Conservation (phyloP, 495 filamentous ascomycete genomes). For the Entonaema liquescens region DNA sequence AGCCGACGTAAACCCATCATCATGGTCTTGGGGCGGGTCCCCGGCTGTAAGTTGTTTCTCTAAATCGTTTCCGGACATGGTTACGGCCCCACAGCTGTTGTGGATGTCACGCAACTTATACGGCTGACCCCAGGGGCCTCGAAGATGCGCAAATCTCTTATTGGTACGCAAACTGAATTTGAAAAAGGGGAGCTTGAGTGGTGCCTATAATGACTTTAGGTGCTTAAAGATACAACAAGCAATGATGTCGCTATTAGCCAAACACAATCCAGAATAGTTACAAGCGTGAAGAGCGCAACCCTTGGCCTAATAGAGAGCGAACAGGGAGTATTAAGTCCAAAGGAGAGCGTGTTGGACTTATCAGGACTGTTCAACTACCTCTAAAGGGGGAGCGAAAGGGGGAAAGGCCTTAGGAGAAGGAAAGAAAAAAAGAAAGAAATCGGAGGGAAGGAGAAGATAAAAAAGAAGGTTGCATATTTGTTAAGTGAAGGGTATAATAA, state of each 20-base stretch:
- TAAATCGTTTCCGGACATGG: slow-evolving; percentile 32
- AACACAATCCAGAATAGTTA: neutral
- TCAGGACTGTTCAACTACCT: neutral
- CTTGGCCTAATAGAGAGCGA: neutral
- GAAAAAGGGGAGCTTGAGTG: neutral
- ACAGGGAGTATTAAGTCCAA: neutral
- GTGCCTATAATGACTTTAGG: neutral
- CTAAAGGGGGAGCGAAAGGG: neutral
- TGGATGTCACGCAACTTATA: neutral
- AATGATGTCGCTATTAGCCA: neutral
- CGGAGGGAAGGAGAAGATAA: neutral
- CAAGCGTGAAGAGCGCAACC: neutral
- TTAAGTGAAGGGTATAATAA: slow-evolving; percentile 3
- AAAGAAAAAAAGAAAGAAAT: neutral
- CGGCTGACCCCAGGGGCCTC: neutral
- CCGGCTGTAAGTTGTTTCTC: slow-evolving; percentile 21
- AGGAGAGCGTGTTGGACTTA: neutral
- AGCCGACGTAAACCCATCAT: slow-evolving; percentile 12
- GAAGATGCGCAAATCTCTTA: neutral
- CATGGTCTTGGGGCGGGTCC: slow-evolving; percentile 6
- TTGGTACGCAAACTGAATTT: neutral
- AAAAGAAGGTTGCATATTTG: neutral
- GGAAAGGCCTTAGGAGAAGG: neutral
- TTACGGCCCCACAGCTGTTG: neutral
- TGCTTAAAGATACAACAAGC: neutral